A percentile compares a stretch with the other conserved stretches of the same genome.
phyloP scores from a whole-genome alignment of 2,329 filamentous ascomycete genomes.

The Paecilomyces fulvus region DNA sequence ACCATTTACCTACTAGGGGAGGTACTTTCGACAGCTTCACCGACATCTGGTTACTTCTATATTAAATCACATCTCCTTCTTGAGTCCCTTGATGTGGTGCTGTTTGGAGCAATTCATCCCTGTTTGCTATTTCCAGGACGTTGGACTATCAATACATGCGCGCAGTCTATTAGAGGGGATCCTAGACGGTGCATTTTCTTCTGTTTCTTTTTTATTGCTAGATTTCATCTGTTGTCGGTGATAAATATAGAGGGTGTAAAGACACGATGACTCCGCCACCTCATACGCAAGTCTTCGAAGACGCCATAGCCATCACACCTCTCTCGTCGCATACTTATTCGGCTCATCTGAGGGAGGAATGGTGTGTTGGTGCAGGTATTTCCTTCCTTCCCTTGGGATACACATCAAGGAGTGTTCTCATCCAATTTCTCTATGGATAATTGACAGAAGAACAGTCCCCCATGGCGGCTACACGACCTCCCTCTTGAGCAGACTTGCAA shows the following conservation, averaged over 20 bases:
- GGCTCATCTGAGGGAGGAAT: constrained; percentile 48
- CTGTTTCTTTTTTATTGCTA: too few relatives aligned
- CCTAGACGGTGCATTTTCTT: too few relatives aligned
- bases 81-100: too few relatives aligned
- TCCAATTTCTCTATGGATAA: neutral
- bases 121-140: too few relatives aligned
- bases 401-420: too few relatives aligned
- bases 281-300: constrained; percentile 24
- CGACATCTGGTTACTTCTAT: neutral
- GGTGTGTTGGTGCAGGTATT: constrained; percentile 58
- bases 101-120: too few relatives aligned
- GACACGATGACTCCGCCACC: neutral
- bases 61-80: neutral
- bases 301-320: constrained; percentile 29
- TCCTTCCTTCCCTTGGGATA: neutral
- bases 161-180: too few relatives aligned
- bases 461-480: constrained; percentile 64
- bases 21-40: neutral
- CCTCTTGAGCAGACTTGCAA: constrained; percentile 51
- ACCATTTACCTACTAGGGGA: neutral
- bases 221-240: too few relatives aligned
- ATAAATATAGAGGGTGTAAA: neutral
- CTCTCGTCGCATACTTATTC: constrained; percentile 49
- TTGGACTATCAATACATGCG: too few relatives aligned
- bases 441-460: constrained; percentile 44